Evolutionary conservation across 306 rosid species (phyloP), one percentile per base, ranked within the genome.

Genomic region (Cyclanthera cordifolia): DNA sequence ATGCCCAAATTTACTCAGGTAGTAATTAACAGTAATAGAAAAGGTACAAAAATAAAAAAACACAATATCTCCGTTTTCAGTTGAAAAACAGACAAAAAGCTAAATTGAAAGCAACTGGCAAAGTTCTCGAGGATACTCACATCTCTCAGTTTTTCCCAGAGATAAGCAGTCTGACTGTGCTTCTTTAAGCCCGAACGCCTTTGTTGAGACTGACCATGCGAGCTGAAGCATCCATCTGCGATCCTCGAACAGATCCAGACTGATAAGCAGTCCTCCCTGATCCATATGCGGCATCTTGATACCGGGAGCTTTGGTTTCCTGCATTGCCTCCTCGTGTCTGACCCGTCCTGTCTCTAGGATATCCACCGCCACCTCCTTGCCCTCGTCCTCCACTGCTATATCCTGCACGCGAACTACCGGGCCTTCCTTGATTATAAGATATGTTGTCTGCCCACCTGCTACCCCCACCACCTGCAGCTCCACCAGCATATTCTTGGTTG

Each of bases 131-230:
- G 66, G 45, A 2, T 17, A n/a, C 7, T 12, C 67, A 15, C 21
- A 7, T 21, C 2, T 14, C 27, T 57, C 13, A 30, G 17, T 4
- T 2, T 24, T 24, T 30, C n/a, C 34, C 65, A 34, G 46, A 6
- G 39, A 6, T 8, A 13, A 65, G 6, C 3, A 15, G 53, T 23
- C 11, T 63, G 52, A 25, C 8, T 24, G 24, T 14, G n/a, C n/a
- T 54, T 43, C 53, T 21, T 58, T 34, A 90, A 57, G 91, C 83
- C 13, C 24, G 37, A 25, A 85, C 74, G 3, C 89, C 90, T 71
- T 77, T 78, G 79, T 76, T 74, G 21, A 90, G 90, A 81, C 88
- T 88, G 67, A 90, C 95, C 97, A 88, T 88, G 53, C 90, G 95
- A 11, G 86, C 76, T 48, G 93, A 83, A 52, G 67, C 55, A 71